A percentile compares a stretch with the other conserved stretches of the same genome.
These are phyloP conservation scores for Ceratocystis lukuohia DNA, from an alignment of 2,329 filamentous ascomycete genomes.

Conservation along the genomic window DNA sequence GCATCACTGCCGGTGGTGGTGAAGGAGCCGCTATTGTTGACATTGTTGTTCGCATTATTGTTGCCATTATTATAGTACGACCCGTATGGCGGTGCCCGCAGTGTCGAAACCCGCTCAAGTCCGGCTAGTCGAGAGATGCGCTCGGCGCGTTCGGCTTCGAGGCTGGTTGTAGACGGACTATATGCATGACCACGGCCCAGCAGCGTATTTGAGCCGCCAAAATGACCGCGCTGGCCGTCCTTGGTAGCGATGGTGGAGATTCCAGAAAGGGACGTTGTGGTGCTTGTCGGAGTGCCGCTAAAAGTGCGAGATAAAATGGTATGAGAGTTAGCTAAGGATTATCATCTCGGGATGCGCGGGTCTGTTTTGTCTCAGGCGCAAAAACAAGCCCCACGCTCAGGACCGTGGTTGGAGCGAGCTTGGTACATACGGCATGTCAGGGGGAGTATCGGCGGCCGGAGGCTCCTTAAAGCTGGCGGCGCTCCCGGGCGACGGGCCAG, in stretches of 20 bases:
- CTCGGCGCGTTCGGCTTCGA: conserved; percentile 85
- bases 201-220: conserved; percentile 33
- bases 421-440: conserved; percentile 67
- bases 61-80: conserved; percentile 12
- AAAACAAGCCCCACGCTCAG: background rate
- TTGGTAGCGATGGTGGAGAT: conserved; percentile 93
- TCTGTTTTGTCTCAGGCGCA: background rate
- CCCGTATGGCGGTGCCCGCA: conserved; percentile 37
- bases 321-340: background rate
- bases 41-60: conserved; percentile 20
- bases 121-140: conserved; percentile 89
- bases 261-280: conserved; percentile 80
- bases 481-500: background rate
- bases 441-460: conserved; percentile 64
- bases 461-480: conserved; percentile 10
- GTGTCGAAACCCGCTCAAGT: conserved; percentile 74
- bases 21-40: conserved; percentile 21
- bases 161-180: conserved; percentile 51
- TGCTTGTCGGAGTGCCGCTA: conserved; percentile 85
- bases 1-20: conserved; percentile 21
- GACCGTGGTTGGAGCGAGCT: background rate
- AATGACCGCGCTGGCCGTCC: conserved; percentile 79
- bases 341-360: background rate
- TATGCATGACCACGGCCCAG: conserved; percentile 46
- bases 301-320: background rate